Conservation (phyloP, 805 yeast genomes). For the Ascoidea tarda region DNA sequence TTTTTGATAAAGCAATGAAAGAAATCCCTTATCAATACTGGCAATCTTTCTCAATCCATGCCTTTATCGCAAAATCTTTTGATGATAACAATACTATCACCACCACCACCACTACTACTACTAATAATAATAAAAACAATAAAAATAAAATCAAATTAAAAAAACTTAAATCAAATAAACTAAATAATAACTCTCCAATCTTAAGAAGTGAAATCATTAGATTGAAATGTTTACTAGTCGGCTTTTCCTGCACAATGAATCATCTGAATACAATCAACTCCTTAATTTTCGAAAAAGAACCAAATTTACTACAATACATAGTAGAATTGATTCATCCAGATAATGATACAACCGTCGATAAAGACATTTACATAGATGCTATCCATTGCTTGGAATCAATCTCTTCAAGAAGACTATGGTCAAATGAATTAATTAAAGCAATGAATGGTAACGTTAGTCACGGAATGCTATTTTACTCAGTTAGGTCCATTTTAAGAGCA, state of each 20-base stretch:
- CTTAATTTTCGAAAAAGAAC: constrained; percentile 56
- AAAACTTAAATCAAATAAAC: background rate
- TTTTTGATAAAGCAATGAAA: constrained; percentile 45
- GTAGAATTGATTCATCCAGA: constrained; percentile 16
- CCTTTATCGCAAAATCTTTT: constrained; percentile 62
- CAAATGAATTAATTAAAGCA: constrained; percentile 62
- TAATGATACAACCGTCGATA: constrained; percentile 51
- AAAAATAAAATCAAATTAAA: no score
- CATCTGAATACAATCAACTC: constrained; percentile 47
- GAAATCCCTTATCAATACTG: constrained; percentile 48
- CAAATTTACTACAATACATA: constrained; percentile 22
- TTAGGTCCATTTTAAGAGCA: constrained; percentile 46
- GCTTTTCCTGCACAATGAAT: constrained; percentile 43
- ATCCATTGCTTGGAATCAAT: constrained; percentile 56
- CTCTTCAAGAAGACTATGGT: constrained; percentile 52
- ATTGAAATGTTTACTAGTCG: constrained; percentile 53
- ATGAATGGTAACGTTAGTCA: constrained; percentile 81
- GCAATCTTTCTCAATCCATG: constrained; percentile 47
- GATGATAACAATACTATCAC: constrained; percentile 15
- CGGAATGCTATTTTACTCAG: constrained; percentile 62
- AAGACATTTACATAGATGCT: constrained; percentile 42
- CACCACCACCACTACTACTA: no score
- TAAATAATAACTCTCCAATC: constrained; percentile 7
- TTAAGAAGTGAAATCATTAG: constrained; percentile 46
- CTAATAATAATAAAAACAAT: no score